phyloP scores from a whole-genome alignment of 2,329 filamentous ascomycete genomes.

The Trichoderma atrobrunneum region DNA sequence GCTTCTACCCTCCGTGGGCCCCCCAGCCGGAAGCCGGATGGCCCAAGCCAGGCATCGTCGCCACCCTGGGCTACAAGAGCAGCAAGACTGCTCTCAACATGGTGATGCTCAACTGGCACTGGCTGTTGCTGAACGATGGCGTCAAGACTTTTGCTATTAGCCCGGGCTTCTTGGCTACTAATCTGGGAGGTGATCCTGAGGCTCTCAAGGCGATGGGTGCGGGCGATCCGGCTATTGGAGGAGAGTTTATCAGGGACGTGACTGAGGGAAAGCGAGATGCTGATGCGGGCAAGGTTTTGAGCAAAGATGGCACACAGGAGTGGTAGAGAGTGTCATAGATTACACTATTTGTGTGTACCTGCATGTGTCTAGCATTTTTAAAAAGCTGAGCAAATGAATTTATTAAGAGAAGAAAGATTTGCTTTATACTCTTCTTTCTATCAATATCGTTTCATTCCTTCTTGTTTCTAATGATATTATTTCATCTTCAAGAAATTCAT shows the following conservation, averaged over 20 bases:
- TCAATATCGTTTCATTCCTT: not conserved
- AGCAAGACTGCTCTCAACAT: slow-evolving; percentile 32
- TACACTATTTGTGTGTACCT: not conserved
- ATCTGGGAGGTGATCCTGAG: slow-evolving; percentile 36
- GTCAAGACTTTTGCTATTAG: slow-evolving; percentile 49
- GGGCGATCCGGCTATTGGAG: slow-evolving; percentile 36
- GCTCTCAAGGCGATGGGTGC: slow-evolving; percentile 35
- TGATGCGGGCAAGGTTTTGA: slow-evolving; percentile 40
- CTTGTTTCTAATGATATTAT: not conserved
- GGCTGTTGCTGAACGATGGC: slow-evolving; percentile 45
- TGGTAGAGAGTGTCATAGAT: slow-evolving; percentile 28
- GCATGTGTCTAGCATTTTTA: not conserved
- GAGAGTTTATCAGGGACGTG: slow-evolving; percentile 38
- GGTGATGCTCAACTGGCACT: slow-evolving; percentile 42
- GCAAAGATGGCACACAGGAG: slow-evolving; percentile 29
- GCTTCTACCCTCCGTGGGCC: slow-evolving; percentile 27
- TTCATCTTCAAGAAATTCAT: not conserved
- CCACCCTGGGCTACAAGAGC: slow-evolving; percentile 24
- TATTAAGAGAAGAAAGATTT: not conserved
- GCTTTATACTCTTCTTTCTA: not conserved
- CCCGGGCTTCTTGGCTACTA: slow-evolving; percentile 49
- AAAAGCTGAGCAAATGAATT: not conserved
- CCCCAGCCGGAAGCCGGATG: slow-evolving; percentile 39
- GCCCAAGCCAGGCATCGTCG: slow-evolving; percentile 49
- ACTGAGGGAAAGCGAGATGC: slow-evolving; percentile 42